These are phyloP conservation scores for Sporothrix dimorphospora DNA, from an alignment of 2,329 filamentous ascomycete genomes.

Conservation along the genomic window DNA sequence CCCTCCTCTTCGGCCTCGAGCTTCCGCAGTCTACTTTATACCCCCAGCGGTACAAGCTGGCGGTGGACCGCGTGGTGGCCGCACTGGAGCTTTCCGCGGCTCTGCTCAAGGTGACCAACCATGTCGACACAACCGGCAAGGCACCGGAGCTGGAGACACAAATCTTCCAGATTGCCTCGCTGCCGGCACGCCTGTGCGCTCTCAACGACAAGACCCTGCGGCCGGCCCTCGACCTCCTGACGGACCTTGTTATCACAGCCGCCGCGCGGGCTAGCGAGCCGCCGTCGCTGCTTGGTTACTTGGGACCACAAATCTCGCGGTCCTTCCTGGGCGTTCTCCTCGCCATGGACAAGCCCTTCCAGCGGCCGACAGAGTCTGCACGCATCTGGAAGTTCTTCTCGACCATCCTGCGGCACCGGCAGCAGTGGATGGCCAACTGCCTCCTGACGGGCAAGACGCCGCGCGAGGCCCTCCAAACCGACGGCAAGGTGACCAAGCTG, in stretches of 20 bases:
- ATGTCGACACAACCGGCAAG: constrained; percentile 65
- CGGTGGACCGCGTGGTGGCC: constrained; percentile 64
- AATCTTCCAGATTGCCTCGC: constrained; percentile 77
- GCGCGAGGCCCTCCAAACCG: constrained; percentile 68
- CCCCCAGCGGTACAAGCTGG: constrained; percentile 55
- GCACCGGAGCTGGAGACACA: constrained; percentile 72
- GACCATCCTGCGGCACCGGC: constrained; percentile 81
- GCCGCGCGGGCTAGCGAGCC: constrained; percentile 68
- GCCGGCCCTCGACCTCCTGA: constrained; percentile 69
- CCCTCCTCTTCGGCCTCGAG: constrained; percentile 65
- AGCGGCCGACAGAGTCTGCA: constrained; percentile 65
- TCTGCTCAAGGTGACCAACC: constrained; percentile 70
- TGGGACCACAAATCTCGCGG: constrained; percentile 80
- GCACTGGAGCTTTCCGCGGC: constrained; percentile 69
- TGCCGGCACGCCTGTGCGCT: constrained; percentile 77
- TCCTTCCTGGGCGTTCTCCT: constrained; percentile 81
- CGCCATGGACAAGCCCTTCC: constrained; percentile 74
- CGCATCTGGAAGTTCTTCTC: constrained; percentile 85
- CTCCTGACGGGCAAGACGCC: constrained; percentile 87
- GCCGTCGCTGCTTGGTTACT: constrained; percentile 88
- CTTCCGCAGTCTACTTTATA: constrained; percentile 66
- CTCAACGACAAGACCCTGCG: constrained; percentile 66
- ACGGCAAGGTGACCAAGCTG: constrained; percentile 53
- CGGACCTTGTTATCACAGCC: constrained; percentile 72
- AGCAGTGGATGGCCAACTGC: constrained; percentile 96